These are phyloP conservation scores for Agrocybe chaxingu DNA, from an alignment of 768 basidiomycete genomes.

Conservation along the genomic window DNA sequence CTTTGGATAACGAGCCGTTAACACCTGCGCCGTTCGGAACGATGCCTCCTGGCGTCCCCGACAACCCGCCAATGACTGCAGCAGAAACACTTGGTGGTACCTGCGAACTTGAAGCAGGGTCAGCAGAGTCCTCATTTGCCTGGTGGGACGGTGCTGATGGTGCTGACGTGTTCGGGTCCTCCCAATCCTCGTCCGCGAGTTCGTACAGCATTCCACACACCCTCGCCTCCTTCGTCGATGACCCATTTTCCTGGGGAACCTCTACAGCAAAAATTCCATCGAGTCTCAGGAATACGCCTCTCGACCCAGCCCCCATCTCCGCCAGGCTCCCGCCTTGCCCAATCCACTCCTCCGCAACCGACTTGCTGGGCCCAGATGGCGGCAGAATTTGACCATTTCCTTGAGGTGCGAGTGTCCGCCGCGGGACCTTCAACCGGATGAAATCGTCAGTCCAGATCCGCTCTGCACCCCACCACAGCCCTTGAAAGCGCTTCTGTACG, in stretches of 20 bases:
- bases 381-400: conserved; percentile 58
- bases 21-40: not conserved
- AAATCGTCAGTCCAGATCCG: conserved; percentile 87
- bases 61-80: not conserved
- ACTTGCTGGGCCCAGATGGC: conserved; percentile 57
- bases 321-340: conserved; percentile 20
- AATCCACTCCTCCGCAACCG: conserved; percentile 22
- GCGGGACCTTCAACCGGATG: conserved; percentile 70
- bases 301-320: conserved; percentile 49
- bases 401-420: conserved; percentile 62
- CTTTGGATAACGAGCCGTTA: no score
- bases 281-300: conserved; percentile 72
- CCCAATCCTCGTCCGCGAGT: conserved; percentile 74
- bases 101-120: not conserved
- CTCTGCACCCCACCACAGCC: conserved; percentile 88
- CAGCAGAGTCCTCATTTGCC: not conserved
- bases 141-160: not conserved
- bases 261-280: conserved; percentile 67
- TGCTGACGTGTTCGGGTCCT: conserved; percentile 27
- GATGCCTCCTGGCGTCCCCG: not conserved
- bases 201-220: conserved; percentile 77
- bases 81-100: conserved; percentile 2
- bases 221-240: conserved; percentile 54
- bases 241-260: conserved; percentile 36
- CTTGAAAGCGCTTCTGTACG: conserved; percentile 65